These are phyloP conservation scores for Halteria grandinella DNA, from an alignment of 73 alveolate genomes.

Conservation along the genomic window DNA sequence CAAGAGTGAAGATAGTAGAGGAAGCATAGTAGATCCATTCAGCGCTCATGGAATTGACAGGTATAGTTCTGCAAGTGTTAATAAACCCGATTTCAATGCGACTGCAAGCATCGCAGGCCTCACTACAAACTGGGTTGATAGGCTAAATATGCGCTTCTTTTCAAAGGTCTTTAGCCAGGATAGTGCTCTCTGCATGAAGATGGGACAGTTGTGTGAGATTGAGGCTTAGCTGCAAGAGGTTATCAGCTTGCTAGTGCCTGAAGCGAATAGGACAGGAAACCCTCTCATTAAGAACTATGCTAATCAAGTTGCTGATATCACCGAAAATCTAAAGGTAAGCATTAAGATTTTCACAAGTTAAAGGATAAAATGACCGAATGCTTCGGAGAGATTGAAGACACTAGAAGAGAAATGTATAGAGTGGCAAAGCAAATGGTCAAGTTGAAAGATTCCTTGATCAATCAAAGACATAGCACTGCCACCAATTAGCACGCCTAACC, in stretches of 20 bases:
- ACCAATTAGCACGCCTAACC: neutral
- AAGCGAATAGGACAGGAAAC: constrained; percentile 22
- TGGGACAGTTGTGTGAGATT: constrained; percentile 19
- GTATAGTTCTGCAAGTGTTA: no score
- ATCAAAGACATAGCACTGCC: neutral
- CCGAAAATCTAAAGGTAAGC: constrained; percentile 2
- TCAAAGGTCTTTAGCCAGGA: constrained; percentile 29
- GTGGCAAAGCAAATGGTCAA: constrained; percentile 18
- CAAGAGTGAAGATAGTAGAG: no score
- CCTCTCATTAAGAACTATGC: constrained; percentile 8
- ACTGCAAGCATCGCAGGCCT: no score
- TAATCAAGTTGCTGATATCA: neutral
- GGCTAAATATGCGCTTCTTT: neutral
- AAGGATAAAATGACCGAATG: constrained; percentile 45
- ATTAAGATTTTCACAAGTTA: neutral
- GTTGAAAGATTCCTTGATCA: neutral
- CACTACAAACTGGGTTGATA: neutral
- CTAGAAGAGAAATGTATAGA: constrained; percentile 51
- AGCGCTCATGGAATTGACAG: no score
- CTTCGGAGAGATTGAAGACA: constrained; percentile 33
- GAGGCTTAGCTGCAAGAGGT: constrained; percentile 29
- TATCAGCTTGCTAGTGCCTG: constrained; percentile 24
- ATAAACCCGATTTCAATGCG: no score
- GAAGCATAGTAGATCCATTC: no score
- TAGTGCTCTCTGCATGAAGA: neutral